Evolutionary conservation across 306 rosid genomes (phyloP), one percentile per base, ranked within the genome.

Genomic region (Ziziphus jujuba): DNA sequence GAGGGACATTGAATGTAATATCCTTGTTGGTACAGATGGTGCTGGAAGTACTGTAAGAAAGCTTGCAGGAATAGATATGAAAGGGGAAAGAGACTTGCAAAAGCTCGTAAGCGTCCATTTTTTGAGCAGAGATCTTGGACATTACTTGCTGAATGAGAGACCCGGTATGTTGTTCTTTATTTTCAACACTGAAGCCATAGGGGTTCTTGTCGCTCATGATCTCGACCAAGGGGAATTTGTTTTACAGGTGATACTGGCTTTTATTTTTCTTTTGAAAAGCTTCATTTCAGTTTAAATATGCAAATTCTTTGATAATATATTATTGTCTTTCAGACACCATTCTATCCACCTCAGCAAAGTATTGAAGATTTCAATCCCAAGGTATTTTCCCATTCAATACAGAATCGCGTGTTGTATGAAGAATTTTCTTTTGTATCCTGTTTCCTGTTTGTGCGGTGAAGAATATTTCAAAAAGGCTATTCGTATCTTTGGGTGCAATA

Each of bases 181-280:
- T 80, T 93, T 93, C 82, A 93, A 90, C 69, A 83, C 90, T 69
- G 87, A 88, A 78, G 96, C 89, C 50, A 88, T 93, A 66, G 98
- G 97, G 60, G 98, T 93, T 75, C 91, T 93, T 72, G 97, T 86
- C 73, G 98, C 96, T 55, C 98, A 90, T 77, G 97, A 93, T 83
- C 97, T 93, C 63, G 75, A 82, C 81, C 84, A 84, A 85, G 98
- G 98, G 72, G 98, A 93, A 70, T 93, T 93, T 81, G 87, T 93
- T 57, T 75, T 90, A 70, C 98, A 90, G 98, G 98, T 93, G 84
- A 48, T 50, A n/a, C 70, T 52, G 66, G 74, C 66, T 53, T 36
- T 62, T 23, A 50, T 44, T 61, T 44, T 52, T 56, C 31, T 65
- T 25, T 25, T 59, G 34, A 72, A 34, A 35, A 22, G 31, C 15